These are phyloP conservation scores for Pseudogymnoascus sp. DNA, from an alignment of 2,329 filamentous ascomycete genomes.

Conservation along the genomic window DNA sequence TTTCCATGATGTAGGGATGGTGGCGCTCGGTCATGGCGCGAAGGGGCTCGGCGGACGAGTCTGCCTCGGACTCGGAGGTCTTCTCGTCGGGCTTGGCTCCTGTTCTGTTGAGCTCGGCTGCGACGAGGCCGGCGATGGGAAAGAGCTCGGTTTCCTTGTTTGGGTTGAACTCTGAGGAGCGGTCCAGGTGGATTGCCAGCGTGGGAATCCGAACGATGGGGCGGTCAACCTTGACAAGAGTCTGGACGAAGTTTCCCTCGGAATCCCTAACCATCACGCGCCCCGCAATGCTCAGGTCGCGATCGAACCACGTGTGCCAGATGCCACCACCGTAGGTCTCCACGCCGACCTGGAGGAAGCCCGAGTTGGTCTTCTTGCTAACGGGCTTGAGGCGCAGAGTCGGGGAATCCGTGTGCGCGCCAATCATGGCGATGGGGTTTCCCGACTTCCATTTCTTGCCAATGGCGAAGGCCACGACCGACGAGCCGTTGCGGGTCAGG, in stretches of 20 bases:
- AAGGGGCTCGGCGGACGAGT: conserved; percentile 50
- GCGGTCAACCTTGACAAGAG: conserved; percentile 80
- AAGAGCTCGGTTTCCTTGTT: conserved; percentile 97
- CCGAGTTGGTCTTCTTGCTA: conserved; percentile 76
- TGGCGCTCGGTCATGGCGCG: conserved; percentile 74
- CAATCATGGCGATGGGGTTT: conserved; percentile 86
- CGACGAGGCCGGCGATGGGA: conserved; percentile 80
- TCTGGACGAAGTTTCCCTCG: conserved; percentile 68
- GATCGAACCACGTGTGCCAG: conserved; percentile 98
- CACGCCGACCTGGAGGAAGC: conserved; percentile 89
- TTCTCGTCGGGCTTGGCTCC: conserved; percentile 36
- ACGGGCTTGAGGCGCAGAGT: conserved; percentile 89
- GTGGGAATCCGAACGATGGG: conserved; percentile 90
- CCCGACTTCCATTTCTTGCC: conserved; percentile 86
- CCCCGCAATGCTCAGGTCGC: conserved; percentile 84
- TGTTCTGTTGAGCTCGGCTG: conserved; percentile 78
- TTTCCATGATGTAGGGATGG: conserved; percentile 76
- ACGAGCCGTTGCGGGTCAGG: conserved; percentile 86
- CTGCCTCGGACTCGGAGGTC: conserved; percentile 33
- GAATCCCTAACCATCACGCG: conserved; percentile 71
- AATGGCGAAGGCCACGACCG: conserved; percentile 86
- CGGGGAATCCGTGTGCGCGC: conserved; percentile 92
- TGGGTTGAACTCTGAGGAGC: conserved; percentile 76
- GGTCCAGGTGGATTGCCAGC: conserved; percentile 86
- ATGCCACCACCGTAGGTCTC: conserved; percentile 95